A percentile compares a stretch with the other conserved stretches of the same genome.
Conservation (phyloP, 148 eudicot species). For the Polygonum maritimum region DNA sequence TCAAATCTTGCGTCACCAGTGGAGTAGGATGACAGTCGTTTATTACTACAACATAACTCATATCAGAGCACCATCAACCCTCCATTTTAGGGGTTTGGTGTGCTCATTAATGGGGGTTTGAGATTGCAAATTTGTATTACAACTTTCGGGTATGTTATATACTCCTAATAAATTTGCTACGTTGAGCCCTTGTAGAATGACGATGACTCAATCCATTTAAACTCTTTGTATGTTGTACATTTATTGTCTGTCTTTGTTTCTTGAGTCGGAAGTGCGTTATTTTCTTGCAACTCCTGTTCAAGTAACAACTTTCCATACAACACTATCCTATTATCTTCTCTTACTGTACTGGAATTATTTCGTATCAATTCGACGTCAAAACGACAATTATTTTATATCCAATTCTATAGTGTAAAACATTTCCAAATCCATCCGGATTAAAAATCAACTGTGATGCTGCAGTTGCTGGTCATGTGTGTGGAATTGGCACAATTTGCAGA, state of each 20-base stretch:
- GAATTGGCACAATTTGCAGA: no score
- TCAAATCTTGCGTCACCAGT: neutral
- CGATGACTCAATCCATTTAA: neutral
- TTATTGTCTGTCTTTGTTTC: neutral
- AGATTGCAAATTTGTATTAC: no score
- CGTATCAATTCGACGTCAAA: no score
- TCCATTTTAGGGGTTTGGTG: neutral
- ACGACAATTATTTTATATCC: no score
- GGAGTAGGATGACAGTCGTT: neutral
- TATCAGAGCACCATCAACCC: neutral
- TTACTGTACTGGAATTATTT: neutral
- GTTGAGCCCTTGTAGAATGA: no score
- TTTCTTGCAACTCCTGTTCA: neutral
- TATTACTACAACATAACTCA: neutral
- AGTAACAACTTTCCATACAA: neutral
- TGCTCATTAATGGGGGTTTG: neutral
- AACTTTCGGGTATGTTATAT: neutral
- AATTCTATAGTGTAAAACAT: no score
- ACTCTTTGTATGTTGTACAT: neutral
- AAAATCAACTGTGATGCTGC: no score
- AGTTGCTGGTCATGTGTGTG: no score
- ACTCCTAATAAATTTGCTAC: no score
- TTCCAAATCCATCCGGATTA: no score
- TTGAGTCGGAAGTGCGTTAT: neutral
- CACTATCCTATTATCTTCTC: neutral